Evolutionary conservation across 2,329 filamentous ascomycete species (phyloP), one percentile per base, ranked within the genome.

Genomic region (Cladosporium velox): DNA sequence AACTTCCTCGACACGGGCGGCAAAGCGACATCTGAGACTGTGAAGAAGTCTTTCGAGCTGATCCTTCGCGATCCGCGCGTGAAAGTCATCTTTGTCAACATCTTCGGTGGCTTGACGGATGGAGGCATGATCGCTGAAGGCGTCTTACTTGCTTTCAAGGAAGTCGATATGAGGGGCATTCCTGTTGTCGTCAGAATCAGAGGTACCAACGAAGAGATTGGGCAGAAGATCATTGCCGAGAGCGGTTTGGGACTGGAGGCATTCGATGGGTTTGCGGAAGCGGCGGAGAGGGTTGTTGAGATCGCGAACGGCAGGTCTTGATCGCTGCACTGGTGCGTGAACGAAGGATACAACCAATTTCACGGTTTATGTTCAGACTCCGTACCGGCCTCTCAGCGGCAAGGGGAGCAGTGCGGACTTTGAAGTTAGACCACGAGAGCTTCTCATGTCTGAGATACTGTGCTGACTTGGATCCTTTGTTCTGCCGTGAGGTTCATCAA

Each of bases 1-100:
- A 97, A 97, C 73, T 96, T 97, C 76, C 84, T 97, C 64, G 93
- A 97, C 76, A 96, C 91, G 0, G 93, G 93, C 32, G 93, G 93
- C 41, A 95, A 96, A 77, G 93, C 93, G 0, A 97, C 92, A 0
- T 86, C 87, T 34, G 87, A 90, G 69, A 96, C 92, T 0, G 92
- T 97, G 70, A 88, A 90, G 74, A 87, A 87, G 65, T 89, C 88
- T 1, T 95, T 96, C 75, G 84, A 88, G 65, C 85, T 93, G 14
- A 87, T 97, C 21, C 80, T 92, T 55, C 81, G 83, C 5, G 92
- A 97, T 72, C 78, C 84, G 2, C 83, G 91, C 34, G 91, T 96
- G 8, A 88, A 87, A 71, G 88, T 90, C 26, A 84, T 90, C 24
- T 90, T 90, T 71, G 88, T 91, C 34, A 91, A 91, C 69, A 90